Conservation (phyloP, 306 rosid genomes). For the Gastrolobium villosum region DNA sequence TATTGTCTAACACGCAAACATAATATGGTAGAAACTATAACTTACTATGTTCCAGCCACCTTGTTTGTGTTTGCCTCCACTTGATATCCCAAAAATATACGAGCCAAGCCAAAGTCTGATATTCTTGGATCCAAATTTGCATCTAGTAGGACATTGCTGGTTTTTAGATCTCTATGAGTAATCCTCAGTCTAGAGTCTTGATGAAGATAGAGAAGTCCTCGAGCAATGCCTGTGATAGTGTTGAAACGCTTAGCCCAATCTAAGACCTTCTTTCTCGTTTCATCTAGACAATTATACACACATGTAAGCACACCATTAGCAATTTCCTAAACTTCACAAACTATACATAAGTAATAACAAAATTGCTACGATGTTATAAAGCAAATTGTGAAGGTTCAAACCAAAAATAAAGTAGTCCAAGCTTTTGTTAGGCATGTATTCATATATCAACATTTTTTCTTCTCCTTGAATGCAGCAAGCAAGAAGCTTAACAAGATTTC, state of each 20-base stretch:
- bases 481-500: constrained; percentile 34
- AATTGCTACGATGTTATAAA: neutral
- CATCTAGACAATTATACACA: neutral
- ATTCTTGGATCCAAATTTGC: constrained; percentile 25
- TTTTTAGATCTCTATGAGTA: constrained; percentile 38
- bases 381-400: neutral
- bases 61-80: constrained; percentile 3
- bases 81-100: constrained; percentile 11
- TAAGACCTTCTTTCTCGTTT: neutral
- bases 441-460: constrained; percentile 33
- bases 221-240: constrained; percentile 40
- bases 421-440: constrained; percentile 38
- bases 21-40: neutral
- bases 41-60: constrained; percentile 39
- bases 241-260: constrained; percentile 2
- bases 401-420: constrained; percentile 39
- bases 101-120: constrained; percentile 41
- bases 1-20: too few relatives aligned
- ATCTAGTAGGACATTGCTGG: constrained; percentile 30
- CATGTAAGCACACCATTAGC: neutral
- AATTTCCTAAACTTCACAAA: neutral
- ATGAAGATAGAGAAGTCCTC: constrained; percentile 44
- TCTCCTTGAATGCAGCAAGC: constrained; percentile 41
- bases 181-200: constrained; percentile 42
- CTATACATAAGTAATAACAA: neutral